phyloP scores from a whole-genome alignment of 163 green algal genomes.

The Volvox carteri region DNA sequence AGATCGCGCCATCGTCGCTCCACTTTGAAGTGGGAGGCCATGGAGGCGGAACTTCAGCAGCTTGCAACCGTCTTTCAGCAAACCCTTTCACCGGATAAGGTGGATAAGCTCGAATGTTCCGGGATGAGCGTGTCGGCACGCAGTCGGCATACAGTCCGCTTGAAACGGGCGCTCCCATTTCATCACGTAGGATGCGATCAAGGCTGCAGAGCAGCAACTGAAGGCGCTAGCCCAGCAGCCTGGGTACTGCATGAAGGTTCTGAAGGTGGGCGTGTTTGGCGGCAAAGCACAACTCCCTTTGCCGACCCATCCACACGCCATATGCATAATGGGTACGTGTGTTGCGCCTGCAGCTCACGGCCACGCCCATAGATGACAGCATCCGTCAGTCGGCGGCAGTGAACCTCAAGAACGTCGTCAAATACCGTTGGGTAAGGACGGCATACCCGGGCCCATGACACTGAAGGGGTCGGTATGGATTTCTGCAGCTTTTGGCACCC shows the following conservation, averaged over 20 bases:
- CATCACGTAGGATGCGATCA: slow-evolving; percentile 82
- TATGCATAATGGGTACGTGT: too few species aligned
- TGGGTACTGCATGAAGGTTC: slow-evolving; percentile 83
- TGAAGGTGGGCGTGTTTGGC: slow-evolving; percentile 77
- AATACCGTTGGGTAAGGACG: slow-evolving; percentile 88
- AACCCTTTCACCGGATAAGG: slow-evolving; percentile 64
- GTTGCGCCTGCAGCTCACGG: slow-evolving; percentile 82
- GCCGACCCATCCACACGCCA: too few species aligned
- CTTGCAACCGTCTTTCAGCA: slow-evolving; percentile 80
- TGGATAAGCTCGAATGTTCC: background rate
- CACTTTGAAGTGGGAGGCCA: background rate
- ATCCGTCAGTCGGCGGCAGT: slow-evolving; percentile 94
- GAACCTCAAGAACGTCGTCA: slow-evolving; percentile 98
- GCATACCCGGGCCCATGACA: background rate
- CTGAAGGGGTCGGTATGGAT: too few species aligned
- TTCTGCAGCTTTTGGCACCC: too few species aligned
- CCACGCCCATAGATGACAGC: slow-evolving; percentile 77
- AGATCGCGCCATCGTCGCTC: slow-evolving; percentile 17
- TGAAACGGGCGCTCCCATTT: background rate
- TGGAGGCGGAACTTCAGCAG: slow-evolving; percentile 69
- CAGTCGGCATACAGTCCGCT: background rate
- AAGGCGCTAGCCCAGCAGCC: slow-evolving; percentile 79
- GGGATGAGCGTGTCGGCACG: background rate
- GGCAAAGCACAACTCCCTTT: slow-evolving; percentile 19
- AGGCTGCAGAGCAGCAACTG: slow-evolving; percentile 86